Percentiles rank a stretch among this genome's conserved stretches.
These are phyloP conservation scores for Jatropha multifida DNA, from an alignment of 441 rosid genomes.

Conservation along the genomic window DNA sequence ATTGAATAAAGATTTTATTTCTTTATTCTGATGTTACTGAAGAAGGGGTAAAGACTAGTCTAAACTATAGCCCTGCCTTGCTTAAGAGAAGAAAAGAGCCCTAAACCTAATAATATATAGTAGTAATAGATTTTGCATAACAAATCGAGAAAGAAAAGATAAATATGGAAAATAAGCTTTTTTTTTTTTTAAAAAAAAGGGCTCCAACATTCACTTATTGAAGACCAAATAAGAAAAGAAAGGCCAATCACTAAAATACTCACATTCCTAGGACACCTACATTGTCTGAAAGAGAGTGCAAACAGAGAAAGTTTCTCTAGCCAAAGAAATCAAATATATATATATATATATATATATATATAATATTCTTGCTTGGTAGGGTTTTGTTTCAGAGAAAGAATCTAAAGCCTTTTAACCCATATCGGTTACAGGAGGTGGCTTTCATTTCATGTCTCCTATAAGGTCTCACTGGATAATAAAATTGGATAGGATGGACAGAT, in stretches of 20 bases:
- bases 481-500: slow-evolving; percentile 17
- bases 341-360: neutral
- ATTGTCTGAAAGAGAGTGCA: slow-evolving; percentile 25
- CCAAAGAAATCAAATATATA: neutral
- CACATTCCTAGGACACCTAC: slow-evolving; percentile 34
- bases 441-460: slow-evolving; percentile 29
- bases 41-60: slow-evolving; percentile 22
- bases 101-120: neutral
- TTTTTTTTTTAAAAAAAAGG: neutral
- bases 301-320: slow-evolving; percentile 30
- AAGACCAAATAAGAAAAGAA: slow-evolving; percentile 21
- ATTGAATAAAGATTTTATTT: neutral
- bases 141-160: slow-evolving; percentile 17
- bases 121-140: slow-evolving; percentile 25
- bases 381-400: slow-evolving; percentile 29
- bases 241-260: slow-evolving; percentile 24
- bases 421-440: slow-evolving; percentile 22
- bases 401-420: slow-evolving; percentile 27
- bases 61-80: slow-evolving; percentile 20
- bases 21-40: neutral
- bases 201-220: slow-evolving; percentile 6
- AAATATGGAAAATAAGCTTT: slow-evolving; percentile 13
- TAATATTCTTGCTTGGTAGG: slow-evolving; percentile 13
- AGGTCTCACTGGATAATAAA: slow-evolving; percentile 23
- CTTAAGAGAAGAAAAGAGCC: neutral